Evolutionary conservation across 306 rosid genomes (phyloP).

Genomic region (Sechiopsis laciniata): DNA sequence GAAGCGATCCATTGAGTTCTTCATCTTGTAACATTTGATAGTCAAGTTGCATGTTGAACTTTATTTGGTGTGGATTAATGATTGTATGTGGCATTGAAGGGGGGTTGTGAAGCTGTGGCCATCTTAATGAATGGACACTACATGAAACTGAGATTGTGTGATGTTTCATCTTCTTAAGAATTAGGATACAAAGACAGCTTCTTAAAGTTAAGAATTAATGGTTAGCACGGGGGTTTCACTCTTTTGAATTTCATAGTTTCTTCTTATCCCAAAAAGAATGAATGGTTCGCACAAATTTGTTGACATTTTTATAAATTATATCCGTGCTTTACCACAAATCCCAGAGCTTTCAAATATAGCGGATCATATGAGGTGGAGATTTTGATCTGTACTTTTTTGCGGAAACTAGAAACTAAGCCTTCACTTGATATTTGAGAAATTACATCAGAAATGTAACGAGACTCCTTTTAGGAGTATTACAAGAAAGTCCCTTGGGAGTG

Average conservation of each 20-base stretch:
- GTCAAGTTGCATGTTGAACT: neutral
- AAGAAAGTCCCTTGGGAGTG: neutral
- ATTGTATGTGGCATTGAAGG: neutral
- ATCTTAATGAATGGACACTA: neutral
- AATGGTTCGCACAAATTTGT: too few species aligned
- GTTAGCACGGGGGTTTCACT: too few species aligned
- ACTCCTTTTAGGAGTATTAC: neutral
- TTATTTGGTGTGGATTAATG: neutral
- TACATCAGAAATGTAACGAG: neutral
- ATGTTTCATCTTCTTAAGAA: neutral
- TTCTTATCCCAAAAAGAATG: too few species aligned
- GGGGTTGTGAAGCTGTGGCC: neutral
- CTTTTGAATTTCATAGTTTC: too few species aligned
- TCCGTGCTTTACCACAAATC: too few species aligned
- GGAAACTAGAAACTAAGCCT: neutral
- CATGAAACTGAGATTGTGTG: neutral
- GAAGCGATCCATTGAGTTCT: neutral
- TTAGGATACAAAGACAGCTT: neutral
- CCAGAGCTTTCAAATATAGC: too few species aligned
- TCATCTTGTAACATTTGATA: conserved; percentile 8
- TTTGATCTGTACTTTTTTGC: neutral
- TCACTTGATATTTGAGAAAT: neutral
- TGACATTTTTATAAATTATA: too few species aligned
- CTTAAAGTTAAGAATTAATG: too few species aligned
- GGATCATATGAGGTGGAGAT: too few species aligned